Base-by-base conservation (phyloP, 805 yeast species). In the Teunomyces cretensis region DNA sequence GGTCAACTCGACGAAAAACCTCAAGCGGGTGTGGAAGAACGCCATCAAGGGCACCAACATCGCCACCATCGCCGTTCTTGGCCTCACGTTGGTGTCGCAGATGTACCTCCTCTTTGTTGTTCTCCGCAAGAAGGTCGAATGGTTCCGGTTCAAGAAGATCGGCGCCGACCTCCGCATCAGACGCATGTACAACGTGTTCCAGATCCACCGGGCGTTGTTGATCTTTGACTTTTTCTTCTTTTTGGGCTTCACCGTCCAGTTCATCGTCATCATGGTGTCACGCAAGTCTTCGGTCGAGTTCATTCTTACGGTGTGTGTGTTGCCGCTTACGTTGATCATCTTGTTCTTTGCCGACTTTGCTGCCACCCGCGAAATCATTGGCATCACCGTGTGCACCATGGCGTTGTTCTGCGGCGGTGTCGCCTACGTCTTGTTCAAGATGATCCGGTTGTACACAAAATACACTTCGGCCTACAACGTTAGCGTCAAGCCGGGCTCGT, bases 181-280 rank as follows among this genome's bases (percentile, higher is more conserved):
- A 48, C 55, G 62, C 6, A 57, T 72, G 51, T 74, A 69, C 50
- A 53, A 54, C 14, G 33, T 58, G 6, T 71, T 71, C 56, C 76
- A 73, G 46, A 55, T 76, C 42, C 76, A 73, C 56, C 55, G 66
- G 36, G 54, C 68, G 12, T 53, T 72, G 30, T 53, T 71, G 24
- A 62, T 68, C 42, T 68, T 70, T 40, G 76, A 71, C 48, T 65
- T 72, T 35, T 76, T 75, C 64, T 76, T 75, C 60, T 76, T 76
- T 47, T 55, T 75, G 17, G 80, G 77, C 2, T 76, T 76, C 57
- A 74, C 79, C 2, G 62, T 76, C 24, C 81, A 76, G 52, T 76
- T 74, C 50, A 56, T 72, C 17, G 76, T 74, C 35, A 72, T 76
- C 32, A 72, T 76, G 61, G 59, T 75, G 11, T 52, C 60, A 33